Conservation (phyloP, 2,329 filamentous ascomycete species). For the Mollisia scopiformis region DNA sequence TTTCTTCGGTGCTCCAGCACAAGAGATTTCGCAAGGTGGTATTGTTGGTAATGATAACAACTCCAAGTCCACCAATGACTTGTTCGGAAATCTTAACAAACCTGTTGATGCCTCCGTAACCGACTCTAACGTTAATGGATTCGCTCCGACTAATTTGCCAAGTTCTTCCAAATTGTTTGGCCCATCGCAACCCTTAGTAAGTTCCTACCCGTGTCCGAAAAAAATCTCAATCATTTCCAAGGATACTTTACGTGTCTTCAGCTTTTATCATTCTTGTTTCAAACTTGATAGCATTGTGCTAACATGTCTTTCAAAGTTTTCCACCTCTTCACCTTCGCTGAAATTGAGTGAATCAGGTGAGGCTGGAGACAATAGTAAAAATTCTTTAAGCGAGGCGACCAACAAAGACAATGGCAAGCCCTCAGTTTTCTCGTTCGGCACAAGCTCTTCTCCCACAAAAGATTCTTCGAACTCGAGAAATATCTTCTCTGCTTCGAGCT, state of each 20-base stretch:
- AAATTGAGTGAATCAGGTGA: background rate
- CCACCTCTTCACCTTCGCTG: background rate
- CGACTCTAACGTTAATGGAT: conserved; percentile 19
- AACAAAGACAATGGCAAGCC: background rate
- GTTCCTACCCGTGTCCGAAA: background rate
- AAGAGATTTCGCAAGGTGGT: background rate
- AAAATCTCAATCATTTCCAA: background rate
- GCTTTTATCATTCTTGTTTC: background rate
- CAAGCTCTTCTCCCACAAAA: background rate
- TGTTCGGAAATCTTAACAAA: conserved; percentile 28
- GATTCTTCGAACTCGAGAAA: background rate
- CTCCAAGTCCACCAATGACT: conserved; percentile 7
- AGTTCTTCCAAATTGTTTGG: background rate
- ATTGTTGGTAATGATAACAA: conserved; percentile 6
- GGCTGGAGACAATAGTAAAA: background rate
- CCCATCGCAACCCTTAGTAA: conserved; percentile 5
- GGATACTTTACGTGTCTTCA: background rate
- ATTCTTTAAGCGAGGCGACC: background rate
- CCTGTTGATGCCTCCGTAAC: conserved; percentile 20
- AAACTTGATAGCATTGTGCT: background rate
- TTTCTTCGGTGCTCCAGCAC: conserved; percentile 8
- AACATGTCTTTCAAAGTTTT: background rate
- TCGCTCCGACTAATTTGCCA: background rate
- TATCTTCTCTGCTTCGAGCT: conserved; percentile 20
- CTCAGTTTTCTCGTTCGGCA: background rate